phyloP scores from a whole-genome alignment of 331 rosid species.

The Stylosanthes scabra region DNA sequence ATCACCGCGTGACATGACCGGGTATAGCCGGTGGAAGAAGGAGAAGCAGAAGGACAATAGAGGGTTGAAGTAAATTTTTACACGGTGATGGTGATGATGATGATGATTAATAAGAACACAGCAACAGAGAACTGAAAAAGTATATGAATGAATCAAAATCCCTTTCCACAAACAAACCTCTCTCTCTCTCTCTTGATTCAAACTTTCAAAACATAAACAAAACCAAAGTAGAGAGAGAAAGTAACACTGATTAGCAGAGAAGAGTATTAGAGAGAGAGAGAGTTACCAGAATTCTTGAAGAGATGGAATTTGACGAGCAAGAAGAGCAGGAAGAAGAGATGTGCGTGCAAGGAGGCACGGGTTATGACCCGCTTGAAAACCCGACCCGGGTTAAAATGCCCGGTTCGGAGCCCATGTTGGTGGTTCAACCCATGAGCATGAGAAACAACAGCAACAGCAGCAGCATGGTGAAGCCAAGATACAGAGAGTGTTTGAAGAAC shows the following conservation, averaged over 20 bases:
- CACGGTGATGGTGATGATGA: too few relatives aligned
- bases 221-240: neutral
- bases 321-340: slow-evolving; percentile 82
- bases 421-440: slow-evolving; percentile 33
- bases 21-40: slow-evolving; percentile 54
- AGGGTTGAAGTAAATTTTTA: too few relatives aligned
- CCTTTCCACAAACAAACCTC: slow-evolving; percentile 42
- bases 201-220: too few relatives aligned
- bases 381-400: slow-evolving; percentile 60
- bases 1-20: slow-evolving; percentile 51
- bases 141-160: slow-evolving; percentile 46
- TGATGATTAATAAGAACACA: neutral
- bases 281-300: neutral
- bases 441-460: slow-evolving; percentile 34
- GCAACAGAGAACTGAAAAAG: slow-evolving; percentile 50
- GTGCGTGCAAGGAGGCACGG: slow-evolving; percentile 53
- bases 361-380: slow-evolving; percentile 61
- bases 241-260: neutral
- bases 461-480: slow-evolving; percentile 42
- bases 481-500: slow-evolving; percentile 86
- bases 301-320: slow-evolving; percentile 89
- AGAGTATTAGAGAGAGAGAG: neutral
- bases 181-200: neutral
- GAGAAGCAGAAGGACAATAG: neutral
- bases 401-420: slow-evolving; percentile 26